Evolutionary conservation across 164 flowering plant species (phyloP).

Genomic region (Dillenia turbinata): DNA sequence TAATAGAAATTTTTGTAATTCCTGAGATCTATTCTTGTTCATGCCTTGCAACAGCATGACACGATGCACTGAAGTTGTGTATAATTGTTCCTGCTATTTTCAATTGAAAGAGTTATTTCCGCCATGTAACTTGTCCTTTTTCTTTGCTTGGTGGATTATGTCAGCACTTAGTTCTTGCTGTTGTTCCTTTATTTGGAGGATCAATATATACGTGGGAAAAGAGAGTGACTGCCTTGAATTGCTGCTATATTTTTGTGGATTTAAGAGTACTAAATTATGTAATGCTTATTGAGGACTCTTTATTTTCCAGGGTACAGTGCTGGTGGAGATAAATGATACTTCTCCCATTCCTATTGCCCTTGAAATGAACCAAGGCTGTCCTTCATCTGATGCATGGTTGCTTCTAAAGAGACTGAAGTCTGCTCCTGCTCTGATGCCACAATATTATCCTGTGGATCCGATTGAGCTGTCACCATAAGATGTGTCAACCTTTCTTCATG

Average conservation of each 20-base stretch:
- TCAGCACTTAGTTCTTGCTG: too few relatives aligned
- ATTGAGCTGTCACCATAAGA: neutral
- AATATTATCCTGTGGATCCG: slow-evolving; percentile 50
- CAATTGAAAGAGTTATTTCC: too few relatives aligned
- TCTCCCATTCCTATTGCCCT: slow-evolving; percentile 60
- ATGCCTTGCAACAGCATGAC: too few relatives aligned
- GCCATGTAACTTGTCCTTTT: too few relatives aligned
- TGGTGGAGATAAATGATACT: slow-evolving; percentile 49
- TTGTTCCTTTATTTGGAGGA: too few relatives aligned
- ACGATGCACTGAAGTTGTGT: too few relatives aligned
- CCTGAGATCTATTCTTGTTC: too few relatives aligned
- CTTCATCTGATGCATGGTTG: slow-evolving; percentile 63
- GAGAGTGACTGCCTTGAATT: slow-evolving; percentile 14
- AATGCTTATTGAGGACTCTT: neutral
- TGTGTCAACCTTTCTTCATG: neutral
- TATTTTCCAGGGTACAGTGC: slow-evolving; percentile 70
- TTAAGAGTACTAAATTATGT: neutral
- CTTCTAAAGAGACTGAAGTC: slow-evolving; percentile 59
- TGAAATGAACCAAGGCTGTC: slow-evolving; percentile 80
- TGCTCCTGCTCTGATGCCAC: slow-evolving; percentile 27
- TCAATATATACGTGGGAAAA: too few relatives aligned
- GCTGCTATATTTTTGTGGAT: too few relatives aligned
- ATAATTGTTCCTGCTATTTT: too few relatives aligned
- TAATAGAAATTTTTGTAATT: too few relatives aligned
- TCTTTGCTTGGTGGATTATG: too few relatives aligned